Evolutionary conservation across 2,329 filamentous ascomycete species (phyloP).

Genomic region (Atkinsonella hypoxylon): DNA sequence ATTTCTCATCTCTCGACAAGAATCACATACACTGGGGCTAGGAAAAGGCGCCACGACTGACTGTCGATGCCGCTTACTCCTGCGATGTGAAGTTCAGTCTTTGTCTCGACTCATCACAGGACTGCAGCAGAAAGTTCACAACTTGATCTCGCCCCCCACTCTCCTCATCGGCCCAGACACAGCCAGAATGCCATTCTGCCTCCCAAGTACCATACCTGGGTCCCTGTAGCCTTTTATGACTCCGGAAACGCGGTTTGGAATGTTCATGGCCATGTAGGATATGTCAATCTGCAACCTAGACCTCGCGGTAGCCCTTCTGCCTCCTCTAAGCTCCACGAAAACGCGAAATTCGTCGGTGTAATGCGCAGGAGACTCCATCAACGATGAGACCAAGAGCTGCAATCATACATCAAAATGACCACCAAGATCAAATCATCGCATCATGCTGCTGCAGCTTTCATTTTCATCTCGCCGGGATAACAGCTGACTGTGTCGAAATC

Average conservation of each 20-base stretch:
- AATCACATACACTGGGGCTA: too few relatives aligned
- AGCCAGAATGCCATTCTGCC: not conserved
- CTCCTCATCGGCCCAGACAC: not conserved
- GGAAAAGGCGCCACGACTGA: too few relatives aligned
- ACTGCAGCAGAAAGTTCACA: too few relatives aligned
- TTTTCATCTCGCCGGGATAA: conserved; percentile 5
- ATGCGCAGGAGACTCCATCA: not conserved
- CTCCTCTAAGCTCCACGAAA: not conserved
- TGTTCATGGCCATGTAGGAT: not conserved
- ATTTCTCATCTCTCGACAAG: too few relatives aligned
- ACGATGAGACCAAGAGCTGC: not conserved
- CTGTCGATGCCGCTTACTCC: not conserved
- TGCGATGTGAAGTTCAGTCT: not conserved
- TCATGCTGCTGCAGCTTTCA: not conserved
- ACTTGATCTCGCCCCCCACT: not conserved
- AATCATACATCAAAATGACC: not conserved
- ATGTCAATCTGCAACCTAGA: not conserved
- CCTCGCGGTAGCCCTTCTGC: not conserved
- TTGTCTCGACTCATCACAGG: too few relatives aligned
- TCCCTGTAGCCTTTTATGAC: not conserved
- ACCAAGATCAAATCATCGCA: not conserved
- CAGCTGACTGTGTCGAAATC: conserved; percentile 12
- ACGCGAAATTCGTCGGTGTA: not conserved
- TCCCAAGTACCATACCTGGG: not conserved
- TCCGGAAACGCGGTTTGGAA: not conserved